phyloP scores from a whole-genome alignment of 2,329 filamentous ascomycete species.

The Aspergillus sp. region DNA sequence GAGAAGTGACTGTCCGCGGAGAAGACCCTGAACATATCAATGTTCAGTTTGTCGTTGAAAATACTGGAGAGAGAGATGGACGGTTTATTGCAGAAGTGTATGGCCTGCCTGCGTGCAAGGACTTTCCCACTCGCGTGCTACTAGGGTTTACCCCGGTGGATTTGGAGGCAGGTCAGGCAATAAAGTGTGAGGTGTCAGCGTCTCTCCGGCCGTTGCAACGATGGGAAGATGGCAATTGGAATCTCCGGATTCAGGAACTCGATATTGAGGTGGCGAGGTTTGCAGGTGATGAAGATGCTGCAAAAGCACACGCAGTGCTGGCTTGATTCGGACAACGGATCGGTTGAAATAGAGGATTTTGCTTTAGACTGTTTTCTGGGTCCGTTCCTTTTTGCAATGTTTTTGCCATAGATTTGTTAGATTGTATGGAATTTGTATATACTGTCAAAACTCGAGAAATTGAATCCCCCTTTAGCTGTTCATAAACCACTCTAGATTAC shows the following conservation, averaged over 20 bases:
- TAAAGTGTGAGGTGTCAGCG: neutral
- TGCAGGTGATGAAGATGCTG: neutral
- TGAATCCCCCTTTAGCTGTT: no score
- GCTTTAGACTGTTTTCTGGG: no score
- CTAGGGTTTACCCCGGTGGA: conserved; percentile 5
- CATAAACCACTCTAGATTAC: no score
- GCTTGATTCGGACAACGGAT: no score
- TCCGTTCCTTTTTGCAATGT: no score
- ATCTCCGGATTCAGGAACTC: neutral
- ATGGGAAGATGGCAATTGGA: neutral
- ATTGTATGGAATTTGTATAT: no score
- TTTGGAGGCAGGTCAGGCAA: neutral
- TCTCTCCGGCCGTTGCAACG: conserved; percentile 3
- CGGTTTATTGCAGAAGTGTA: conserved; percentile 7
- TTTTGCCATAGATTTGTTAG: no score
- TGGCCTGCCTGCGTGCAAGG: neutral
- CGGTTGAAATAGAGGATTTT: no score
- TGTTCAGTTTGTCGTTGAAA: neutral
- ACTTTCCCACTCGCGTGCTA: conserved; percentile 5
- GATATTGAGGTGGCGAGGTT: conserved; percentile 1
- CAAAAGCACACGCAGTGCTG: neutral
- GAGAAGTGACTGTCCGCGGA: neutral
- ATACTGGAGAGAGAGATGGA: conserved; percentile 1
- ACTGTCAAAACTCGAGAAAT: no score
- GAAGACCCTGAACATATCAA: neutral